Evolutionary conservation across 2,329 filamentous ascomycete genomes (phyloP).

Genomic region (Tolypocladium amazonense): DNA sequence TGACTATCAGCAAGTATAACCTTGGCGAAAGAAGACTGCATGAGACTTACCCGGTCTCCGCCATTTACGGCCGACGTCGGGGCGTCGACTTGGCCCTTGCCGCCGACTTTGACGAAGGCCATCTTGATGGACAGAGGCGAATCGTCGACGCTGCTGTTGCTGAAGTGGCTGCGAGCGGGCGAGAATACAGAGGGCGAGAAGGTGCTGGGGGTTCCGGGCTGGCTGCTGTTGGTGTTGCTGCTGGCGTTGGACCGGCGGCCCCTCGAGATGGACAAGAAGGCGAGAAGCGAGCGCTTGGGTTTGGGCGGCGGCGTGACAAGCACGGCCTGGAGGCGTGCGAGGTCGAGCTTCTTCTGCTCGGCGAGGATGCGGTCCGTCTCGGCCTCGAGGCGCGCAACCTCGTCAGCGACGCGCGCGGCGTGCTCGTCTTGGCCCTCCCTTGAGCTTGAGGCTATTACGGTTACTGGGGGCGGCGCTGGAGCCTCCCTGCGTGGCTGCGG

Average conservation of each 20-base stretch:
- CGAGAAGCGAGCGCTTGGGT: slow-evolving; percentile 21
- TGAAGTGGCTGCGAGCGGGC: slow-evolving; percentile 22
- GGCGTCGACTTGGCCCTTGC: slow-evolving; percentile 52
- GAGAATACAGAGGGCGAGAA: slow-evolving; percentile 23
- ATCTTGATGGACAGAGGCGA: slow-evolving; percentile 18
- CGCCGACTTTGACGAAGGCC: slow-evolving; percentile 32
- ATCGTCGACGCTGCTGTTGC: slow-evolving; percentile 22
- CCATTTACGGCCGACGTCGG: slow-evolving; percentile 74
- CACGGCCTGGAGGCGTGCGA: slow-evolving; percentile 32
- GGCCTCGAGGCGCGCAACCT: slow-evolving; percentile 32
- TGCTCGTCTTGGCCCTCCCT: slow-evolving; percentile 2
- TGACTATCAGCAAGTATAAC: not conserved
- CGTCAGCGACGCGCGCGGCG: slow-evolving; percentile 22
- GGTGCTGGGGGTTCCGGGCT: slow-evolving; percentile 21
- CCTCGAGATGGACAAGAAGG: slow-evolving; percentile 27
- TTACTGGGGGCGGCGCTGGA: not conserved
- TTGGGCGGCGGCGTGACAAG: slow-evolving; percentile 16
- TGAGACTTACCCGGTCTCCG: slow-evolving; percentile 55
- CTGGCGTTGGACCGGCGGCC: slow-evolving; percentile 28
- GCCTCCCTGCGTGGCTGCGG: not conserved
- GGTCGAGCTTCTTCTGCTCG: slow-evolving; percentile 38
- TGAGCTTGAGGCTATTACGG: too few relatives aligned
- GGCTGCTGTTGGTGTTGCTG: slow-evolving; percentile 13
- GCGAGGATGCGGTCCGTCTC: slow-evolving; percentile 37
- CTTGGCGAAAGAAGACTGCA: not conserved